Evolutionary conservation across 2,329 filamentous ascomycete genomes (phyloP).

Genomic region (Annulohypoxylon truncatum): DNA sequence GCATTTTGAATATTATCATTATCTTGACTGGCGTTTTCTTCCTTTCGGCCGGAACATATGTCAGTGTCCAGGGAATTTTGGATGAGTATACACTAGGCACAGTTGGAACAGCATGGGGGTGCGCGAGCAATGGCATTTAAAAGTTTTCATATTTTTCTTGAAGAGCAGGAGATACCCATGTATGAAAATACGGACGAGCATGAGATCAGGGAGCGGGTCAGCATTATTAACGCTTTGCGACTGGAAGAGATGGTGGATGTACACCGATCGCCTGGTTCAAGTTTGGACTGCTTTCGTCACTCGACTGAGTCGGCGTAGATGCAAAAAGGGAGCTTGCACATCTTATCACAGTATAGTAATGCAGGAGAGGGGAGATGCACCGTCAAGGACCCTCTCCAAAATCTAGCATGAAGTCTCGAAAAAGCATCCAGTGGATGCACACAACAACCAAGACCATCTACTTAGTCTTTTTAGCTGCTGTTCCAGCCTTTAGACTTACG

Average conservation of each 20-base stretch:
- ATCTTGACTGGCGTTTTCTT: conserved; percentile 84
- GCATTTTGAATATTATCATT: conserved; percentile 77
- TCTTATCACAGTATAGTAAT: conserved; percentile 46
- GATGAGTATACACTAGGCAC: conserved; percentile 73
- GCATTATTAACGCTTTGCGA: conserved; percentile 11
- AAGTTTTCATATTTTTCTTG: conserved; percentile 31
- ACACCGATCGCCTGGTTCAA: conserved; percentile 8
- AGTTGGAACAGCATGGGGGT: conserved; percentile 80
- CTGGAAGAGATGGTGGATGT: conserved; percentile 16
- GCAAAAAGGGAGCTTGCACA: conserved; percentile 13
- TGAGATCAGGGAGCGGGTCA: conserved; percentile 12
- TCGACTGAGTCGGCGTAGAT: conserved; percentile 1
- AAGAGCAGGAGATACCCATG: conserved; percentile 42
- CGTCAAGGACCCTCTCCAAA: conserved; percentile 24
- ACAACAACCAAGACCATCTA: conserved; percentile 10
- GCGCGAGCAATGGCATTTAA: conserved; percentile 73
- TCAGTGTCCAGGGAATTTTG: conserved; percentile 78
- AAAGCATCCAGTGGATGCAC: conserved; percentile 41
- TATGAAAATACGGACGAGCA: conserved; percentile 21
- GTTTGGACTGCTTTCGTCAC: conserved; percentile 1
- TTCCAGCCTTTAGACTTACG: neutral
- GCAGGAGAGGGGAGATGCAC: conserved; percentile 38
- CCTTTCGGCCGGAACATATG: conserved; percentile 84
- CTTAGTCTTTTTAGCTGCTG: neutral
- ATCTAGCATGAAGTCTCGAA: conserved; percentile 42